phyloP scores from a whole-genome alignment of 495 filamentous ascomycete species.

The Letharia columbiana region DNA sequence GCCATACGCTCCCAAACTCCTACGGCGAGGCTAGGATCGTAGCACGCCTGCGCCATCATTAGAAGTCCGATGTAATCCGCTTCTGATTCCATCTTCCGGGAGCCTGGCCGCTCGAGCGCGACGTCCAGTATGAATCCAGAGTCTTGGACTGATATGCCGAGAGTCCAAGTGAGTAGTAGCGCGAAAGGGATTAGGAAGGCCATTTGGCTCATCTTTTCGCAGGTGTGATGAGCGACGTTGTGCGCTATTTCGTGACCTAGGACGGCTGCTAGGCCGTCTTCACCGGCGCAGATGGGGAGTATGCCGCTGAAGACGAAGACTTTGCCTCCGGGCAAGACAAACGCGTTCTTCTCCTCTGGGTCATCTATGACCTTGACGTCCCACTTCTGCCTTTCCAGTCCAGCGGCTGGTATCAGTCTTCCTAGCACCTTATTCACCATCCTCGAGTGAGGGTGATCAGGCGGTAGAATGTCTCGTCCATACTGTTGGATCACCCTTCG shows the following conservation, averaged over 20 bases:
- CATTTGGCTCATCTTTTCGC: slow-evolving; percentile 61
- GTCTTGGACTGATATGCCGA: slow-evolving; percentile 43
- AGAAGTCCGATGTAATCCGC: slow-evolving; percentile 86
- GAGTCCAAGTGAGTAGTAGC: slow-evolving; percentile 40
- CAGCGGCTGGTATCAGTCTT: slow-evolving; percentile 60
- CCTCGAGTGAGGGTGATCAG: slow-evolving; percentile 41
- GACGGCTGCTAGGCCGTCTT: slow-evolving; percentile 74
- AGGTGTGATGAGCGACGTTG: slow-evolving; percentile 70
- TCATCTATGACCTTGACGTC: slow-evolving; percentile 80
- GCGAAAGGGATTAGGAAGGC: slow-evolving; percentile 49
- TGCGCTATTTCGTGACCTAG: slow-evolving; percentile 95
- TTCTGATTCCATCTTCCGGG: slow-evolving; percentile 56
- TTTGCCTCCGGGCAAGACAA: slow-evolving; percentile 87
- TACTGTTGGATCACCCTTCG: slow-evolving; percentile 42
- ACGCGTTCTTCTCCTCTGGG: slow-evolving; percentile 59
- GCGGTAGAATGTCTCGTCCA: slow-evolving; percentile 40
- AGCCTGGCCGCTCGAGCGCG: slow-evolving; percentile 59
- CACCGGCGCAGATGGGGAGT: slow-evolving; percentile 57
- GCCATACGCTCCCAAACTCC: slow-evolving; percentile 74
- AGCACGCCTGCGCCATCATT: slow-evolving; percentile 59
- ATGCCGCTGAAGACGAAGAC: slow-evolving; percentile 90
- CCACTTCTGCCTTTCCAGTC: slow-evolving; percentile 59
- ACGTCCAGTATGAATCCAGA: slow-evolving; percentile 46
- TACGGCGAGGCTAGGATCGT: slow-evolving; percentile 65
- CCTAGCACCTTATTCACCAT: slow-evolving; percentile 61